These are phyloP conservation scores for Malus hybrid DNA, from an alignment of 331 rosid genomes.

Conservation along the genomic window DNA sequence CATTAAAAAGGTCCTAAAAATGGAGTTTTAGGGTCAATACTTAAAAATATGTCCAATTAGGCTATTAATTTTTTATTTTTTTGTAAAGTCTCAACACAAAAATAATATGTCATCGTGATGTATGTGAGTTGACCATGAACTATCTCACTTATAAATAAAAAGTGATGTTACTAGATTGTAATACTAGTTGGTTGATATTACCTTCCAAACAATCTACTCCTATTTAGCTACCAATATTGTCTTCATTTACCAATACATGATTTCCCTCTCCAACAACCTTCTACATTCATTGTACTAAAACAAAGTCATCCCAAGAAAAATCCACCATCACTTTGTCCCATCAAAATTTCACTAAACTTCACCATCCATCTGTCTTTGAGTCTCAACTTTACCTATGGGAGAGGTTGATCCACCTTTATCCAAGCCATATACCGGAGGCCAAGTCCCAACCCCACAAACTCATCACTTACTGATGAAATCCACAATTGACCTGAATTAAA, in stretches of 20 bases:
- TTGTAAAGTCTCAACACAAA: too few species aligned
- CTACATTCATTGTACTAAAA: slow-evolving; percentile 16
- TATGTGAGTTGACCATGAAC: too few species aligned
- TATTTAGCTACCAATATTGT: too few species aligned
- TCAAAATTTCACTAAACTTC: neutral
- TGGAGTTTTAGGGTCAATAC: too few species aligned
- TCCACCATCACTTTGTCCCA: neutral
- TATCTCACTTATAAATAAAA: too few species aligned
- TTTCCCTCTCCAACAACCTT: neutral
- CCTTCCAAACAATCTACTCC: neutral
- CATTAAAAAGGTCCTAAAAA: too few species aligned
- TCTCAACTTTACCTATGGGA: slow-evolving; percentile 35
- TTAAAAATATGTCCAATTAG: too few species aligned
- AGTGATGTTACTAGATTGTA: too few species aligned
- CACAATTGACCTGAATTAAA: slow-evolving; percentile 45
- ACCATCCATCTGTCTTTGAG: neutral
- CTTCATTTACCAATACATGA: neutral
- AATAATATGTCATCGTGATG: too few species aligned
- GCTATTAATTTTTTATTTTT: too few species aligned
- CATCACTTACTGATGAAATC: slow-evolving; percentile 28
- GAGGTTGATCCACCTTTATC: slow-evolving; percentile 55
- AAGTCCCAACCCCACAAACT: slow-evolving; percentile 4
- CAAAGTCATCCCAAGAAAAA: too few species aligned
- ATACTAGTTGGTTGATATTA: neutral
- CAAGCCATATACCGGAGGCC: slow-evolving; percentile 65